Percentiles rank a stretch among this genome's conserved stretches.
phyloP scores from a whole-genome alignment of 306 rosid species.

The Dryas alaskensis region DNA sequence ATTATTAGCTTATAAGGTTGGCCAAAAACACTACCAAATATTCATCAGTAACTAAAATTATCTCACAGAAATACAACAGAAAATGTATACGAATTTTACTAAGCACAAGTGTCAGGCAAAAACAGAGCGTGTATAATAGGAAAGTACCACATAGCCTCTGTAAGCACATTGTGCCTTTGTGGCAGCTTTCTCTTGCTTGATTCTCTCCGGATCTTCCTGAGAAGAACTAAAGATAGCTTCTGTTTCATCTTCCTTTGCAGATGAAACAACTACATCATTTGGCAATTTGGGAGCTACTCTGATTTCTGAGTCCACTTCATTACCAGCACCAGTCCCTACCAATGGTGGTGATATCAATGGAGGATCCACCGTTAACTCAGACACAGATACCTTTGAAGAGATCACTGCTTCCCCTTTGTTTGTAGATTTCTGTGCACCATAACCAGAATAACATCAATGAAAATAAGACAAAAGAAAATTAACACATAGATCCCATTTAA shows the following conservation, averaged over 20 bases:
- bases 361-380: slow-evolving; percentile 40
- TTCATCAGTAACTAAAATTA: background rate
- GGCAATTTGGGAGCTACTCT: slow-evolving; percentile 33
- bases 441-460: slow-evolving; percentile 25
- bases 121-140: slow-evolving; percentile 1
- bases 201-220: slow-evolving; percentile 38
- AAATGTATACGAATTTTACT: background rate
- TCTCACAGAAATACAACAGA: background rate
- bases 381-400: slow-evolving; percentile 37
- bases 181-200: slow-evolving; percentile 51
- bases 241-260: slow-evolving; percentile 26
- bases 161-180: slow-evolving; percentile 62
- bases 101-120: background rate
- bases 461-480: background rate
- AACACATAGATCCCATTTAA: background rate
- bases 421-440: slow-evolving; percentile 40
- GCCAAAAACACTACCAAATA: background rate
- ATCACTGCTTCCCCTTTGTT: slow-evolving; percentile 41
- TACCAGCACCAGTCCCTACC: slow-evolving; percentile 33
- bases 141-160: slow-evolving; percentile 63
- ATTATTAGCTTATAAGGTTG: slow-evolving; percentile 9
- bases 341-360: slow-evolving; percentile 45
- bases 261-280: slow-evolving; percentile 26
- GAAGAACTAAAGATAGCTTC: slow-evolving; percentile 29
- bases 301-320: slow-evolving; percentile 38